Conservation (phyloP, 2,329 filamentous ascomycete species). For the Aspergillus glaucus region DNA sequence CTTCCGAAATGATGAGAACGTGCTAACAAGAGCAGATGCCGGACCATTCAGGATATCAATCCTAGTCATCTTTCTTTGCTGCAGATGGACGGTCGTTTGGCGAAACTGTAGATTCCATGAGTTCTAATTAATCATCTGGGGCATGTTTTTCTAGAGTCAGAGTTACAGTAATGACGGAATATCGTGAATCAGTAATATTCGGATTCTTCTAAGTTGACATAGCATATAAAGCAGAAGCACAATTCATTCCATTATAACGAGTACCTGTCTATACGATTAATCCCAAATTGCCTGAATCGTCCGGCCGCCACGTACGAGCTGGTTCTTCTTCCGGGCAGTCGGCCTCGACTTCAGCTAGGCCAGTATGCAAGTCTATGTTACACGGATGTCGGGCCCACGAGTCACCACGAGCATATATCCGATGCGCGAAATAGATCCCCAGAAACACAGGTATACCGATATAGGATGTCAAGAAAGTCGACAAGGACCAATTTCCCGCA, state of each 20-base stretch:
- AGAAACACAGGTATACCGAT: constrained; percentile 54
- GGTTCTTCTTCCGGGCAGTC: neutral
- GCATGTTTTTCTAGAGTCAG: too few species aligned
- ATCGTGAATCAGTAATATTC: too few species aligned
- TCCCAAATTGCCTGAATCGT: neutral
- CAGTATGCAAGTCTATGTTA: neutral
- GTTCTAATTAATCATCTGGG: too few species aligned
- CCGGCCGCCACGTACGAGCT: neutral
- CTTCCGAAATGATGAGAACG: neutral
- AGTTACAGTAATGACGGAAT: too few species aligned
- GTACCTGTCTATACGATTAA: neutral
- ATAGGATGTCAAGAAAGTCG: constrained; percentile 56
- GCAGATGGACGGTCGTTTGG: constrained; percentile 8
- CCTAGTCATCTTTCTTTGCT: constrained; percentile 10
- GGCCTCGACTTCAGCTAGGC: constrained; percentile 1
- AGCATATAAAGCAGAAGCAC: too few species aligned
- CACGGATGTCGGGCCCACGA: neutral
- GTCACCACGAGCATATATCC: neutral
- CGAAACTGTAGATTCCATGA: constrained; percentile 6
- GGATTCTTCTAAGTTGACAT: too few species aligned
- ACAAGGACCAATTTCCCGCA: constrained; percentile 52
- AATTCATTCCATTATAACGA: neutral
- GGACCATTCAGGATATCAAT: constrained; percentile 12
- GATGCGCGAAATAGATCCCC: constrained; percentile 8
- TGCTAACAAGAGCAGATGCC: constrained; percentile 5